These are phyloP conservation scores for Tetracladium maxilliforme DNA, from an alignment of 2,329 filamentous ascomycete species.

Conservation along the genomic window DNA sequence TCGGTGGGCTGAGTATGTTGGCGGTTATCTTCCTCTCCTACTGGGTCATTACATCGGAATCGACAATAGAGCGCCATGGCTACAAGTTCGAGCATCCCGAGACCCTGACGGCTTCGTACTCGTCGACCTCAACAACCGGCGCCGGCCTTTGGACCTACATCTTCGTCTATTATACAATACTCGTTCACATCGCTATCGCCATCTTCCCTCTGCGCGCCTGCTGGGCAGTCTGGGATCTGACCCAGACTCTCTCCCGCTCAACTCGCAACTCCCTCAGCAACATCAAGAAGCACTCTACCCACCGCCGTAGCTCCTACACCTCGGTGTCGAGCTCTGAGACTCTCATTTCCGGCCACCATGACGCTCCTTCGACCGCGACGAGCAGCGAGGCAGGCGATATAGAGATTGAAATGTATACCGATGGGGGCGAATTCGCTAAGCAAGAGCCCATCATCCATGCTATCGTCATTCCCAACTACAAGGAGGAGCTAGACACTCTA, in stretches of 20 bases:
- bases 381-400: conserved; percentile 23
- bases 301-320: conserved; percentile 36
- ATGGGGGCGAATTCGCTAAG: too few species aligned
- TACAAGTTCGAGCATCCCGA: conserved; percentile 26
- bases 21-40: conserved; percentile 31
- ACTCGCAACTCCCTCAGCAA: conserved; percentile 29
- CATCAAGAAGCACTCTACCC: conserved; percentile 27
- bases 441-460: conserved; percentile 38
- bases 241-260: conserved; percentile 28
- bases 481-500: conserved; percentile 55
- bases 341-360: conserved; percentile 28
- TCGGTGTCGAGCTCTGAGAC: conserved; percentile 43
- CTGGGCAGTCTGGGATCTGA: conserved; percentile 45
- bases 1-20: conserved; percentile 41
- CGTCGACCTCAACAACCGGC: conserved; percentile 19
- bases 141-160: conserved; percentile 35
- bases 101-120: conserved; percentile 17
- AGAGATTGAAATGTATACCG: conserved; percentile 26
- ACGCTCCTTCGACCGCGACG: conserved; percentile 29
- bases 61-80: conserved; percentile 24
- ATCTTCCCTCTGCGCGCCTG: conserved; percentile 47
- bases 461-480: conserved; percentile 61
- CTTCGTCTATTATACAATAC: conserved; percentile 49
- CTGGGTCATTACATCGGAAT: conserved; percentile 38
- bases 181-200: conserved; percentile 50